phyloP scores from a whole-genome alignment of 495 filamentous ascomycete genomes.

The Penicillium coffeae region DNA sequence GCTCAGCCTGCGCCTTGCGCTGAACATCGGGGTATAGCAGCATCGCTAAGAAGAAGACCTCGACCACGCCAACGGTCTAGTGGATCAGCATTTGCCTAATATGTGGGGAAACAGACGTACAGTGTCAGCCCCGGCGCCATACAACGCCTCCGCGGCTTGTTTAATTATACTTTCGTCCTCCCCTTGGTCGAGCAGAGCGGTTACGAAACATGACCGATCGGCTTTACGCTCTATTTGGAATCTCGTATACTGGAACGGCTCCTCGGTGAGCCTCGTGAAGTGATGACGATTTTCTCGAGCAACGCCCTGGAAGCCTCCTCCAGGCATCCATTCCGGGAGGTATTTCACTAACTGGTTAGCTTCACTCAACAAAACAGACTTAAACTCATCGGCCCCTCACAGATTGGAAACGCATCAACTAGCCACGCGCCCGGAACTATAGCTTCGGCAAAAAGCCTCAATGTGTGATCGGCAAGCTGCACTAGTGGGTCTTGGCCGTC shows the following conservation, averaged over 20 bases:
- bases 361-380: neutral
- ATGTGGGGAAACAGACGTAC: no score
- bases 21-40: conserved; percentile 47
- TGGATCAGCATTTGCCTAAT: no score
- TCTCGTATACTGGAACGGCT: conserved; percentile 44
- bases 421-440: conserved; percentile 34
- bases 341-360: conserved; percentile 26
- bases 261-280: no score
- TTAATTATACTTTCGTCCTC: no score
- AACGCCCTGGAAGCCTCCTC: conserved; percentile 46
- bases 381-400: conserved; percentile 5
- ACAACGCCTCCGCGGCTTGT: no score
- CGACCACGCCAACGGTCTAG: conserved; percentile 27
- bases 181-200: no score
- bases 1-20: conserved; percentile 52
- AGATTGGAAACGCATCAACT: conserved; percentile 39
- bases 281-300: no score
- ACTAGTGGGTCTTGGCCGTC: conserved; percentile 41
- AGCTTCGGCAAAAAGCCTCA: conserved; percentile 37
- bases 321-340: conserved; percentile 47
- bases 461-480: conserved; percentile 29
- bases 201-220: no score
- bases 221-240: conserved; percentile 43
- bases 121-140: no score
- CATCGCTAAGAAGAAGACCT: conserved; percentile 48